phyloP scores from a whole-genome alignment of 306 rosid genomes.

The Sechiopsis laciniata region DNA sequence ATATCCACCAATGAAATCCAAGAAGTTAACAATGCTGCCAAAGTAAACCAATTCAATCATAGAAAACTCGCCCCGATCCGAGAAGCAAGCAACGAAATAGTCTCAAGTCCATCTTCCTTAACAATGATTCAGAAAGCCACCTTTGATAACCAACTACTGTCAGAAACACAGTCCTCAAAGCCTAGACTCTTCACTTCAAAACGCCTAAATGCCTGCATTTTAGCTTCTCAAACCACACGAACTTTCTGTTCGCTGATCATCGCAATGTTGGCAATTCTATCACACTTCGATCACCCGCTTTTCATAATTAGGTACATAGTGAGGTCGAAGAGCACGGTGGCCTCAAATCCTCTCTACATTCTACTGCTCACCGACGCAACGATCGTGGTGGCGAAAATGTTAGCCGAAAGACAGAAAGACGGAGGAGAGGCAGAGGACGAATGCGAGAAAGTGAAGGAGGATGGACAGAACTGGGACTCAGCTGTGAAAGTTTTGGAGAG shows the following conservation, averaged over 20 bases:
- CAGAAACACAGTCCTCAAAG: constrained; percentile 15
- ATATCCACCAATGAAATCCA: not conserved
- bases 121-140: constrained; percentile 18
- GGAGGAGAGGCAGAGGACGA: constrained; percentile 25
- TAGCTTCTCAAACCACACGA: constrained; percentile 56
- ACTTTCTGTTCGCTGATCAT: constrained; percentile 43
- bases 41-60: not conserved
- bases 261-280: constrained; percentile 51
- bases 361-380: constrained; percentile 57
- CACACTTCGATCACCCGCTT: constrained; percentile 29
- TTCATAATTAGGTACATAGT: constrained; percentile 32
- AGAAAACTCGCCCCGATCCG: not conserved
- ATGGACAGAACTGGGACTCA: constrained; percentile 44
- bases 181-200: constrained; percentile 50
- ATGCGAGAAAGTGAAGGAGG: constrained; percentile 27
- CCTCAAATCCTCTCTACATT: constrained; percentile 60
- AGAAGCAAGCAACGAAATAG: constrained; percentile 9
- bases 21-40: not conserved
- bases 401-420: constrained; percentile 32
- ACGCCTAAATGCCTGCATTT: constrained; percentile 45
- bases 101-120: constrained; percentile 19
- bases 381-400: constrained; percentile 42
- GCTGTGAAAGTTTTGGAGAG: constrained; percentile 81
- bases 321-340: constrained; percentile 37
- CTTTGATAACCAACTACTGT: constrained; percentile 2